These are phyloP conservation scores for Talaromyces sp. DNA, from an alignment of 2,329 filamentous ascomycete species.

Conservation along the genomic window DNA sequence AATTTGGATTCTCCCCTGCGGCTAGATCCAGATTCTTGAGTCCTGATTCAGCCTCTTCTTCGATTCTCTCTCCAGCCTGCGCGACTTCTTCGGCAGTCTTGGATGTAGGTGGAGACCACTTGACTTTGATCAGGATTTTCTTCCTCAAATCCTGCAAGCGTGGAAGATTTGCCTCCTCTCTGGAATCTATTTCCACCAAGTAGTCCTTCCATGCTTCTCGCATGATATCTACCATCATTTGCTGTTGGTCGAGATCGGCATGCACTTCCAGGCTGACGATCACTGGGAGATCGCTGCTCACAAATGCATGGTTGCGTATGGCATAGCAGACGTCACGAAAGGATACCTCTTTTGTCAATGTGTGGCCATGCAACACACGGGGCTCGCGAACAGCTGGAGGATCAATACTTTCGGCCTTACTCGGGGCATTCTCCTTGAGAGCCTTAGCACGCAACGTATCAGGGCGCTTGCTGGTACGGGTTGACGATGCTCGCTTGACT, in stretches of 20 bases:
- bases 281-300: constrained; percentile 68
- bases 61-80: neutral
- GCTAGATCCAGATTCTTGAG: neutral
- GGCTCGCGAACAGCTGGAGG: constrained; percentile 54
- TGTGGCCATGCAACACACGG: constrained; percentile 80
- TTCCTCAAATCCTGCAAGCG: constrained; percentile 65
- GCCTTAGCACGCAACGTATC: neutral
- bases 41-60: constrained; percentile 1
- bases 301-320: constrained; percentile 73
- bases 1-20: constrained; percentile 1
- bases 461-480: neutral
- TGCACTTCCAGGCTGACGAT: constrained; percentile 94
- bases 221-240: constrained; percentile 92
- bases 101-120: constrained; percentile 52
- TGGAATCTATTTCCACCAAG: constrained; percentile 58
- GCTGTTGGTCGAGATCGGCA: constrained; percentile 73
- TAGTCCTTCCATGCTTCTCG: constrained; percentile 74
- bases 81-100: constrained; percentile 16
- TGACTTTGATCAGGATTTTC: constrained; percentile 82
- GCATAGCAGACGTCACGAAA: constrained; percentile 83
- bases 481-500: neutral
- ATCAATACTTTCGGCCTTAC: neutral
- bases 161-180: constrained; percentile 46
- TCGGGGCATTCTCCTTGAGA: neutral
- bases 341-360: constrained; percentile 75